These are phyloP conservation scores for Telfairia occidentalis DNA, from an alignment of 331 rosid genomes.

Conservation along the genomic window DNA sequence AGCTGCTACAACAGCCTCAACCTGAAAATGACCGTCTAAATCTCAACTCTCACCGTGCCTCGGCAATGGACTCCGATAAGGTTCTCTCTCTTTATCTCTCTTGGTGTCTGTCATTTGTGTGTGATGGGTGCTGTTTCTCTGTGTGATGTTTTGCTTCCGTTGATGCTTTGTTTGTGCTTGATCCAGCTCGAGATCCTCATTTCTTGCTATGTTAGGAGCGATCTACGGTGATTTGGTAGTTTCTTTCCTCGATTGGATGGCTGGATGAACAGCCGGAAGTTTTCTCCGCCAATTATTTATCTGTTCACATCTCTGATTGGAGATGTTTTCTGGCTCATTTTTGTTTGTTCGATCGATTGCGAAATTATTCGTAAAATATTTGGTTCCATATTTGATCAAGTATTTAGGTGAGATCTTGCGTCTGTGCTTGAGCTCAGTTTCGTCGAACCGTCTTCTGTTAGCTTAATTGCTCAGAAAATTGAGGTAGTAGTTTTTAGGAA, in stretches of 20 bases:
- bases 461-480: not conserved
- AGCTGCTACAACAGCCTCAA: slow-evolving; percentile 10
- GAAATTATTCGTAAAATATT: not conserved
- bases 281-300: not conserved
- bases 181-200: slow-evolving; percentile 9
- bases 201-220: slow-evolving; percentile 7
- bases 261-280: not conserved
- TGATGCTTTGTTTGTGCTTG: slow-evolving; percentile 8
- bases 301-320: not conserved
- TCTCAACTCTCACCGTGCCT: slow-evolving; percentile 13
- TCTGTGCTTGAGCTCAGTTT: not conserved
- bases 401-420: not conserved
- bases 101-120: not conserved
- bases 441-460: not conserved
- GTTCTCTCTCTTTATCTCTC: slow-evolving; percentile 4
- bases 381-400: not conserved
- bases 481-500: not conserved
- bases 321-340: not conserved
- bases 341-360: not conserved
- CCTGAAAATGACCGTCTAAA: slow-evolving; percentile 17
- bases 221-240: slow-evolving; percentile 2
- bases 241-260: not conserved
- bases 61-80: slow-evolving; percentile 20
- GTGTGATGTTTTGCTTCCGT: not conserved
- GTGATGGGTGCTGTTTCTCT: not conserved